A percentile compares a stretch with the other conserved stretches of the same genome.
Evolutionary conservation across 192 early-diverging fungal species (phyloP).

Genomic region (Chytriomyces hyalinus): DNA sequence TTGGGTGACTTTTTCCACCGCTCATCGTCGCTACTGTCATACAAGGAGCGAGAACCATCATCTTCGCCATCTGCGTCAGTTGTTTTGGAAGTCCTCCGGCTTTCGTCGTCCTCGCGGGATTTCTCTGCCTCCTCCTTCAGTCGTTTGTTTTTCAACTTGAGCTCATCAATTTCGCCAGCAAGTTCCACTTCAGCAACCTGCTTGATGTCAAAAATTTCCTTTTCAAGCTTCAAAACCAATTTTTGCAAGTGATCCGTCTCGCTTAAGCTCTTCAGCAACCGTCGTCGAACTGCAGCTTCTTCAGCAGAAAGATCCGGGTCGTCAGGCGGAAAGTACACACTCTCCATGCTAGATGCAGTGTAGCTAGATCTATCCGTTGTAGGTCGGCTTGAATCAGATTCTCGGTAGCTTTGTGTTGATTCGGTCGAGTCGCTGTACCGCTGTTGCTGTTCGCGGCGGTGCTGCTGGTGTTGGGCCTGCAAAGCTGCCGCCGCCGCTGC

Average conservation of each 20-base stretch:
- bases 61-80: slow-evolving; percentile 23
- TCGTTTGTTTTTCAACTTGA: slow-evolving; percentile 14
- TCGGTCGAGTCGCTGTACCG: slow-evolving; percentile 14
- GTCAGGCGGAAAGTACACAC: slow-evolving; percentile 4
- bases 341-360: not conserved
- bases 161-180: slow-evolving; percentile 40
- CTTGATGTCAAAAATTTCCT: slow-evolving; percentile 13
- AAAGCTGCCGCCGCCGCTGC: slow-evolving; percentile 5
- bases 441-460: slow-evolving; percentile 13
- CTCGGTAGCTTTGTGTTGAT: slow-evolving; percentile 1
- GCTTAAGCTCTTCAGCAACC: not conserved
- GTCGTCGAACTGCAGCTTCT: slow-evolving; percentile 7
- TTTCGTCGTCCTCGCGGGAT: not conserved
- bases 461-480: slow-evolving; percentile 16
- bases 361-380: not conserved
- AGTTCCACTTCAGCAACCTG: slow-evolving; percentile 19
- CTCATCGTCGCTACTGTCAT: slow-evolving; percentile 11
- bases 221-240: not conserved
- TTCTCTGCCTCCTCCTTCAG: slow-evolving; percentile 20
- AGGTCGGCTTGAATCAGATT: slow-evolving; percentile 3
- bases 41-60: not conserved
- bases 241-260: not conserved
- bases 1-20: not conserved
- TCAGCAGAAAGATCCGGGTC: slow-evolving; percentile 19
- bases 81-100: not conserved